Percentiles rank a stretch among this genome's conserved stretches.
These are phyloP conservation scores for Selaginella tamariscina DNA, from an alignment of 75 land plant genomes.

Conservation along the genomic window DNA sequence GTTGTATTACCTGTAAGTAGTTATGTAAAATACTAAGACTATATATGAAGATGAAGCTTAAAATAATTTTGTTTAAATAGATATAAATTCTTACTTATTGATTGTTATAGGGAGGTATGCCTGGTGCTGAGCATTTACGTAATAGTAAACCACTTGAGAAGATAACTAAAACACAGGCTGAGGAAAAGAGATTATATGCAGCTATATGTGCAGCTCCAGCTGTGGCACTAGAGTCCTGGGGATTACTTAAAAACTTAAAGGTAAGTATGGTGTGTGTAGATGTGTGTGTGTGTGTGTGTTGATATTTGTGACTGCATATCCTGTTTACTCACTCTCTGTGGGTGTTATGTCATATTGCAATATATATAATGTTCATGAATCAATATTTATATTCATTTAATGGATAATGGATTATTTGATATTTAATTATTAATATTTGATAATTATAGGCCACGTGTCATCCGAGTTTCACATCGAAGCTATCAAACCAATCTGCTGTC, in stretches of 20 bases:
- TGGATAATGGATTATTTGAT: too few relatives aligned
- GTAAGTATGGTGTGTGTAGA: too few relatives aligned
- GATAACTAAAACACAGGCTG: conserved; percentile 60
- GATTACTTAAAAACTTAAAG: conserved; percentile 46
- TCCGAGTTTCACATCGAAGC: conserved; percentile 59
- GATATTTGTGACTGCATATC: not conserved
- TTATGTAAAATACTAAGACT: too few relatives aligned
- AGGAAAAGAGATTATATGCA: conserved; percentile 53
- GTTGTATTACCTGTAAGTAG: conserved; percentile 47
- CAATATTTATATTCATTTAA: conserved; percentile 3
- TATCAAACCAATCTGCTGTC: conserved; percentile 40
- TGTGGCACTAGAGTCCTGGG: conserved; percentile 76
- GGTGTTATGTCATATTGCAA: too few relatives aligned
- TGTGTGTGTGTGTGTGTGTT: too few relatives aligned
- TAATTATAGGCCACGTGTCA: conserved; percentile 91
- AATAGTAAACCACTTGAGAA: conserved; percentile 45
- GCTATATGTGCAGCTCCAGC: conserved; percentile 99
- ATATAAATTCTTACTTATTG: not conserved
- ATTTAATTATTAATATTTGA: too few relatives aligned
- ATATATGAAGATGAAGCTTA: too few relatives aligned
- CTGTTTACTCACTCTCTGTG: not conserved
- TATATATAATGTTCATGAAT: conserved; percentile 9
- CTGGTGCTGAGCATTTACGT: conserved; percentile 74
- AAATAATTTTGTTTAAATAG: not conserved
- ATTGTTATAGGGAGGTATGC: conserved; percentile 81